Evolutionary conservation across 1,284 basidiomycete genomes (phyloP).

Genomic region (Rhizoctonia solani): DNA sequence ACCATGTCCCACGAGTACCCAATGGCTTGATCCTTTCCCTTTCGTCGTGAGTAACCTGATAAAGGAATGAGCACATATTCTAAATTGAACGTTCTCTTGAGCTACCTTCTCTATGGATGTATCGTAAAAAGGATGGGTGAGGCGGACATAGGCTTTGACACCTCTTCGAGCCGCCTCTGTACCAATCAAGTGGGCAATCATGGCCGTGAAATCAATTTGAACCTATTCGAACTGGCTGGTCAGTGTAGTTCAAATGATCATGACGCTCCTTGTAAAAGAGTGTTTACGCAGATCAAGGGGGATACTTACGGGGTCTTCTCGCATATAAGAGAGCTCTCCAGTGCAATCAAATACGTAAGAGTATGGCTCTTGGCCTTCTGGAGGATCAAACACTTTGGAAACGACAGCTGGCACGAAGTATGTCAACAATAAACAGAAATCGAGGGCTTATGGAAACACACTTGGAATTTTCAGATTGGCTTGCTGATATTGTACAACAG

Average conservation of each 20-base stretch:
- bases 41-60: slow-evolving; percentile 60
- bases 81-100: slow-evolving; percentile 37
- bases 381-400: slow-evolving; percentile 66
- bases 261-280: no score
- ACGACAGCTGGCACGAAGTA: slow-evolving; percentile 58
- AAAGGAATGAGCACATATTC: slow-evolving; percentile 41
- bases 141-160: slow-evolving; percentile 75
- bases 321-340: slow-evolving; percentile 78
- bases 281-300: no score
- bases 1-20: slow-evolving; percentile 79
- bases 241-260: slow-evolving; percentile 17
- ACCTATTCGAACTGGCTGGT: slow-evolving; percentile 42
- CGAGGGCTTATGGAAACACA: slow-evolving; percentile 45
- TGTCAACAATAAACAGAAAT: background rate
- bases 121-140: slow-evolving; percentile 84
- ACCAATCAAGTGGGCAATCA: slow-evolving; percentile 69
- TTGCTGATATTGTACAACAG: slow-evolving; percentile 79
- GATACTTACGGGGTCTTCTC: slow-evolving; percentile 68
- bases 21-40: slow-evolving; percentile 75
- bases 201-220: slow-evolving; percentile 78
- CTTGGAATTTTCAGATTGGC: slow-evolving; percentile 74
- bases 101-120: slow-evolving; percentile 59
- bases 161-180: slow-evolving; percentile 66
- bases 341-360: slow-evolving; percentile 80
- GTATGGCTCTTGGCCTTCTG: slow-evolving; percentile 64